A percentile compares a stretch with the other conserved stretches of the same genome.
Conservation (phyloP, 306 rosid genomes). For the Datisca glomerata region DNA sequence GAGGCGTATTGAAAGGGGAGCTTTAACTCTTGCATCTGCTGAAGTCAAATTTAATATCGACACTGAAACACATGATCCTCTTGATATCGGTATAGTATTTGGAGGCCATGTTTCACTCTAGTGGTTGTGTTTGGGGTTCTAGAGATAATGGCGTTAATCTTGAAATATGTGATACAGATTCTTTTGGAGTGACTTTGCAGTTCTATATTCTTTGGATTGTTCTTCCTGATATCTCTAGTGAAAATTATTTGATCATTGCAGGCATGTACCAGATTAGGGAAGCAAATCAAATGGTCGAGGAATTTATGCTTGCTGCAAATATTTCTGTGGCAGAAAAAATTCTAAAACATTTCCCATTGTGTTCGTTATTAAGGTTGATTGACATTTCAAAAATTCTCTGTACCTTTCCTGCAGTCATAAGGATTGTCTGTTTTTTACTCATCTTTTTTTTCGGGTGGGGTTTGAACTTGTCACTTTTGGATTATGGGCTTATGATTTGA, state of each 20-base stretch:
- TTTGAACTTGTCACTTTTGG: too few relatives aligned
- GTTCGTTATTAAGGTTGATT: constrained; percentile 71
- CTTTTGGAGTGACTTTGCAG: too few relatives aligned
- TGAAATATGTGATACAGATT: too few relatives aligned
- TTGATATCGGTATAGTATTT: constrained; percentile 73
- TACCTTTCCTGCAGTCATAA: too few relatives aligned
- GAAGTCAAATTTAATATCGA: constrained; percentile 98
- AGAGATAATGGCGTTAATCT: too few relatives aligned
- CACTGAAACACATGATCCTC: constrained; percentile 98
- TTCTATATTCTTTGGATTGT: neutral
- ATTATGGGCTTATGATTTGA: neutral
- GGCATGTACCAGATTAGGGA: constrained; percentile 98
- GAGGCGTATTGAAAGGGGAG: constrained; percentile 91
- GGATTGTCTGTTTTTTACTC: neutral
- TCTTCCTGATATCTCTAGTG: constrained; percentile 1
- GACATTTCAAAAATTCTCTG: neutral
- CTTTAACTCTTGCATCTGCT: constrained; percentile 98
- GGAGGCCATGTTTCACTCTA: constrained; percentile 2
- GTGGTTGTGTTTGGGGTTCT: too few relatives aligned
- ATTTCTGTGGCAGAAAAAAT: constrained; percentile 87
- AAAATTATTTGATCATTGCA: too few relatives aligned
- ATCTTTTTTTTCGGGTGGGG: too few relatives aligned
- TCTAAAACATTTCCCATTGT: constrained; percentile 56
- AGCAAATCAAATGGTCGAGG: constrained; percentile 99
- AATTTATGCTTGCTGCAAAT: constrained; percentile 99